Evolutionary conservation across 306 rosid species (phyloP).

Genomic region (Acacia confusa): DNA sequence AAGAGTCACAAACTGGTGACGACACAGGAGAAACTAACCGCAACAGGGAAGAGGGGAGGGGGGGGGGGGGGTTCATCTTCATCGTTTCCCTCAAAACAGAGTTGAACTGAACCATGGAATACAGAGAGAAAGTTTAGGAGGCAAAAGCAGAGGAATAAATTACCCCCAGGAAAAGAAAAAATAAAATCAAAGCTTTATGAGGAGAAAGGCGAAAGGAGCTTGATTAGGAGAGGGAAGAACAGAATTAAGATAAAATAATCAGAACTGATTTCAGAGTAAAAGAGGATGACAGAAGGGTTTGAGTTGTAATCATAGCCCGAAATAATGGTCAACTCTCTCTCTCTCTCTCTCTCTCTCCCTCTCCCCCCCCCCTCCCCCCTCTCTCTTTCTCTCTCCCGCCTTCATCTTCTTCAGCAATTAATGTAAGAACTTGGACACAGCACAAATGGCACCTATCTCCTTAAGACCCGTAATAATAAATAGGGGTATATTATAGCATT

Average conservation of each 20-base stretch:
- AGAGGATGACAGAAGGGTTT: background rate
- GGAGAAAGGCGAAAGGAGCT: background rate
- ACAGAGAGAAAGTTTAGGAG: background rate
- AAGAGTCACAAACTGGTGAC: background rate
- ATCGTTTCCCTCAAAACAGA: background rate
- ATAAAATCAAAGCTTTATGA: background rate
- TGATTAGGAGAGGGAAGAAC: background rate
- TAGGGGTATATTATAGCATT: slow-evolving; percentile 23
- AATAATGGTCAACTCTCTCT: slow-evolving; percentile 21
- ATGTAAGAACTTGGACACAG: background rate
- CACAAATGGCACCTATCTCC: slow-evolving; percentile 1
- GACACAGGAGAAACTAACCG: background rate
- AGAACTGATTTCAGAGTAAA: background rate
- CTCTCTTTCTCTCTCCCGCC: background rate
- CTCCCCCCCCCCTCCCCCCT: background rate
- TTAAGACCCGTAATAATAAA: slow-evolving; percentile 13
- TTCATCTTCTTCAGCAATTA: background rate
- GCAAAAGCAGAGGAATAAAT: background rate
- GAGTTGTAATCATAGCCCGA: slow-evolving; percentile 16
- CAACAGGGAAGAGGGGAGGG: background rate
- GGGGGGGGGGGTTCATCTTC: slow-evolving; percentile 11
- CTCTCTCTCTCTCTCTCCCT: background rate
- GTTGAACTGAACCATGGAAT: background rate
- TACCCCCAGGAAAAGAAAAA: background rate
- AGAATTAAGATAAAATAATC: background rate